Evolutionary conservation across 371 early-diverging fungal species (phyloP).

Genomic region (Mucor lusitanicus): DNA sequence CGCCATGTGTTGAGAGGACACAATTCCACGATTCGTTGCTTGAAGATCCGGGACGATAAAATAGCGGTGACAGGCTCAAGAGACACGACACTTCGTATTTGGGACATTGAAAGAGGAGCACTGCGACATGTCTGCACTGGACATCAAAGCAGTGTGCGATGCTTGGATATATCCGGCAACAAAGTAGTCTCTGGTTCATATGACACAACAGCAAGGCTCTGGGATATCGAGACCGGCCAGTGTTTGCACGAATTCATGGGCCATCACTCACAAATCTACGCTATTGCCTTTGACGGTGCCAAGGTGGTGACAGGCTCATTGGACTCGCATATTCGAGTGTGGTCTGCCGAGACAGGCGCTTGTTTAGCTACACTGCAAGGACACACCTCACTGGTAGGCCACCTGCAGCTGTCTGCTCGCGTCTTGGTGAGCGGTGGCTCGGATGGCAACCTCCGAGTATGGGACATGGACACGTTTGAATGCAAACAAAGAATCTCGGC

Average conservation of each 20-base stretch:
- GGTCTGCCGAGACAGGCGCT: constrained; percentile 59
- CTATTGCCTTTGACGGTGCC: constrained; percentile 64
- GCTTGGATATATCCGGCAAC: constrained; percentile 77
- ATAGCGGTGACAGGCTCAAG: constrained; percentile 87
- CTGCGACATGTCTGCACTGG: constrained; percentile 65
- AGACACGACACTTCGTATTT: constrained; percentile 83
- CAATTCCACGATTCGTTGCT: constrained; percentile 86
- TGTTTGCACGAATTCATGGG: constrained; percentile 66
- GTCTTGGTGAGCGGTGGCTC: constrained; percentile 82
- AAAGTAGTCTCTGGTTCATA: constrained; percentile 86
- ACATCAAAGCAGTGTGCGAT: constrained; percentile 78
- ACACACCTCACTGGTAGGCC: constrained; percentile 84
- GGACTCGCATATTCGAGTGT: constrained; percentile 73
- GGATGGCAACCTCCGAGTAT: constrained; percentile 84
- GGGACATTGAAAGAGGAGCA: constrained; percentile 71
- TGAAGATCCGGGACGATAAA: constrained; percentile 61
- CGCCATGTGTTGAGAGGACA: constrained; percentile 81
- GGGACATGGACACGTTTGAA: constrained; percentile 65
- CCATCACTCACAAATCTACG: constrained; percentile 67
- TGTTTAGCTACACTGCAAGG: constrained; percentile 67
- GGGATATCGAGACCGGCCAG: constrained; percentile 77
- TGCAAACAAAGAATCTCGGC: constrained; percentile 72
- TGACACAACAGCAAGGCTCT: constrained; percentile 84
- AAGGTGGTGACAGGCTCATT: constrained; percentile 73
- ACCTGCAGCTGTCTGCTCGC: constrained; percentile 53